A percentile compares a stretch with the other conserved stretches of the same genome.
Evolutionary conservation across 768 basidiomycete species (phyloP).

Genomic region (Boletus tomentosulus): DNA sequence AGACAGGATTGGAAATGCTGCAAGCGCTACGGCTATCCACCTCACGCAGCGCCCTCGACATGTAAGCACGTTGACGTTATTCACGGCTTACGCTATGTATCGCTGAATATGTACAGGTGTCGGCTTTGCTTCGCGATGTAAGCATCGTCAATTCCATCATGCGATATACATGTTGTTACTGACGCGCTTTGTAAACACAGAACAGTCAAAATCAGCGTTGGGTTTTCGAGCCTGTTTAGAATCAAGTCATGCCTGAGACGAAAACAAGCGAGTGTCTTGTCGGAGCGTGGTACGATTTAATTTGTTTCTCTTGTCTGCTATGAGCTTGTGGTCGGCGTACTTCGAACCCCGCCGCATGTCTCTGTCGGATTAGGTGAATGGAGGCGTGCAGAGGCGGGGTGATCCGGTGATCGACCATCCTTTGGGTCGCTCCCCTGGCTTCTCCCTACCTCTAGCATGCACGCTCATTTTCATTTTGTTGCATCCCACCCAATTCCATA

Average conservation of each 20-base stretch:
- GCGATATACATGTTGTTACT: background rate
- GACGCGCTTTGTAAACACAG: background rate
- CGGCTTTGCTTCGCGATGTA: conserved; percentile 1
- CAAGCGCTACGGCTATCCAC: conserved; percentile 4
- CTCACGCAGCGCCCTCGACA: background rate
- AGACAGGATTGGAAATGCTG: conserved; percentile 6
- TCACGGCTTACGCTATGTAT: background rate
- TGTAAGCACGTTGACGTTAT: conserved; percentile 1
- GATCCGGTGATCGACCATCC: too few relatives aligned
- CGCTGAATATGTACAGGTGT: background rate
- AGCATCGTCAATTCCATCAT: background rate
- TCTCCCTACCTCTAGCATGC: too few relatives aligned
- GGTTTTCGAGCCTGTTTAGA: conserved; percentile 1
- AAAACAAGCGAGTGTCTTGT: background rate
- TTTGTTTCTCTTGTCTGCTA: too few relatives aligned
- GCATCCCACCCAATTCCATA: too few relatives aligned
- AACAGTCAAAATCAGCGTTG: conserved; percentile 10
- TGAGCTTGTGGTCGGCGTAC: too few relatives aligned
- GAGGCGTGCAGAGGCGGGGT: too few relatives aligned
- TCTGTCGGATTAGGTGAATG: too few relatives aligned
- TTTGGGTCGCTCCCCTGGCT: too few relatives aligned
- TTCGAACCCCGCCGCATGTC: too few relatives aligned
- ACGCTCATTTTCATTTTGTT: too few relatives aligned
- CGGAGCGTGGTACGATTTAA: too few relatives aligned
- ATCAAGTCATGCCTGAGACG: background rate